Conservation (phyloP, 257 asterid species). For the Scutellaria baicalensis region DNA sequence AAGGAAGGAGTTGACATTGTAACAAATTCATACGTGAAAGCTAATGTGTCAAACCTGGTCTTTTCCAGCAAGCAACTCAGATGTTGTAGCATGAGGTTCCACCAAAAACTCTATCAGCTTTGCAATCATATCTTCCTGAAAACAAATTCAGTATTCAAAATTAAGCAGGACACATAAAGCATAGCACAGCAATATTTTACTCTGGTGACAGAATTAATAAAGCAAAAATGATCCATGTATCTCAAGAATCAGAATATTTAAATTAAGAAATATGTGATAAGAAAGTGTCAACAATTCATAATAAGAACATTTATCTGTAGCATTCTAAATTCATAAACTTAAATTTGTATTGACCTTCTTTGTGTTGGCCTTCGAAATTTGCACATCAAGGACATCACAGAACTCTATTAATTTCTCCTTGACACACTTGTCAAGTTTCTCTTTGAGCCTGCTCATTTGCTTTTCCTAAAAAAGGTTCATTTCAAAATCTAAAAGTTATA, state of each 20-base stretch:
- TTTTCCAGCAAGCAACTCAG: slow-evolving; percentile 68
- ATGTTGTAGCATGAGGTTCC: slow-evolving; percentile 75
- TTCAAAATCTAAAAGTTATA: neutral
- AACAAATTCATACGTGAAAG: neutral
- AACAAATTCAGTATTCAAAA: neutral
- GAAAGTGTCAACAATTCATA: neutral
- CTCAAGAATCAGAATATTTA: slow-evolving; percentile 7
- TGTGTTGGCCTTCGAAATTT: slow-evolving; percentile 46
- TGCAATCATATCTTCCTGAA: slow-evolving; percentile 76
- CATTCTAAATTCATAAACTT: neutral
- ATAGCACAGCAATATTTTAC: neutral
- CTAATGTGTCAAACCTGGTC: slow-evolving; percentile 53
- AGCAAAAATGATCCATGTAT: neutral
- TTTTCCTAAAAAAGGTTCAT: slow-evolving; percentile 52
- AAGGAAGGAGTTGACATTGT: neutral
- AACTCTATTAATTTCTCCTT: slow-evolving; percentile 82
- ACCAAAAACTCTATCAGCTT: slow-evolving; percentile 77
- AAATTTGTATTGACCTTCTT: slow-evolving; percentile 58
- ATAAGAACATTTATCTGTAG: no score
- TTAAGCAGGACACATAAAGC: neutral
- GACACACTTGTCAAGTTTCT: slow-evolving; percentile 74
- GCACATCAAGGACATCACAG: slow-evolving; percentile 77
- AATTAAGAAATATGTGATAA: neutral
- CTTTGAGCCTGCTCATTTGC: slow-evolving; percentile 64
- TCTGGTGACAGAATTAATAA: neutral